A percentile compares a stretch with the other conserved stretches of the same genome.
Evolutionary conservation across 2,329 filamentous ascomycete genomes (phyloP).

Genomic region (Zasmidium cellare): DNA sequence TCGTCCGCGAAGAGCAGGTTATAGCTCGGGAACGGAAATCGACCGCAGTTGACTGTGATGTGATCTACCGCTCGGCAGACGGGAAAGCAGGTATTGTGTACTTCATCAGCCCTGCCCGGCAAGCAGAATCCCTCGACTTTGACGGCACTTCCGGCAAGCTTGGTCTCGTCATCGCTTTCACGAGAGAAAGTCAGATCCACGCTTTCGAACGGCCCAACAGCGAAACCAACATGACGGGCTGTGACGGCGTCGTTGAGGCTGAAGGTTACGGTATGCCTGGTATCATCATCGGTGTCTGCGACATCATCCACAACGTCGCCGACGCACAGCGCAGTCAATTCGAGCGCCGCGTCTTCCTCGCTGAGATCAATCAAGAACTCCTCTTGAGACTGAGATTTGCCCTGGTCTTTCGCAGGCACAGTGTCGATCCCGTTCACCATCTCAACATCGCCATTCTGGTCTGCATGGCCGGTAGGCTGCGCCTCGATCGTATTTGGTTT

Average conservation of each 20-base stretch:
- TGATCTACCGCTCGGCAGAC: conserved; percentile 87
- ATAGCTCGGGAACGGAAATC: conserved; percentile 89
- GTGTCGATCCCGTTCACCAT: conserved; percentile 40
- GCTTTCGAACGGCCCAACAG: conserved; percentile 91
- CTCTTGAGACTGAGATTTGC: conserved; percentile 34
- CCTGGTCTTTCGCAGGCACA: conserved; percentile 13
- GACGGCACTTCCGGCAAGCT: conserved; percentile 82
- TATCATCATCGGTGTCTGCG: conserved; percentile 71
- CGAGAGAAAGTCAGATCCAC: conserved; percentile 82
- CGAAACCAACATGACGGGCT: conserved; percentile 88
- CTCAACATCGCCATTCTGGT: conserved; percentile 30
- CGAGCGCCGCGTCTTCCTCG: conserved; percentile 82
- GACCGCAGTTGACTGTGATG: conserved; percentile 83
- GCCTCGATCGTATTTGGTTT: conserved; percentile 32
- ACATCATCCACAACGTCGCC: conserved; percentile 83
- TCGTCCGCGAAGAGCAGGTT: conserved; percentile 95
- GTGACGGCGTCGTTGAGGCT: conserved; percentile 72
- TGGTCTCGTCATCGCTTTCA: conserved; percentile 87
- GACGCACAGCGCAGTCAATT: conserved; percentile 88
- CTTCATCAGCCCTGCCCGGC: conserved; percentile 76
- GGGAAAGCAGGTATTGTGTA: conserved; percentile 82
- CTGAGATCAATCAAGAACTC: conserved; percentile 48
- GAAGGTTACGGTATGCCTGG: conserved; percentile 87
- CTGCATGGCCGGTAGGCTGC: conserved; percentile 38
- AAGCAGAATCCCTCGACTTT: conserved; percentile 91